Evolutionary conservation across 345 rosid species (phyloP).

Genomic region (Noccaea caerulescens): DNA sequence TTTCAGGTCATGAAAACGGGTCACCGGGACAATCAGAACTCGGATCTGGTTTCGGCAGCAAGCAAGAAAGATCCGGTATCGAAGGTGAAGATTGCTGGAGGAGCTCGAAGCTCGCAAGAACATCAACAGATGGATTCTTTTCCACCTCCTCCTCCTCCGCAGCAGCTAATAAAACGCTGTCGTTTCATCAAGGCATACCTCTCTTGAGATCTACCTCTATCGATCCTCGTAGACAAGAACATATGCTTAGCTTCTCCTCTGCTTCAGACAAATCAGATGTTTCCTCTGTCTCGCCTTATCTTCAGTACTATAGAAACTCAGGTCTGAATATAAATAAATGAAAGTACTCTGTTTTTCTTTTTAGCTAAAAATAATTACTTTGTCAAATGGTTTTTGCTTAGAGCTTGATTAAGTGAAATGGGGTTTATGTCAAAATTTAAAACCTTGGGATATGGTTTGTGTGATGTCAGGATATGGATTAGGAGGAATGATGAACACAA

Average conservation of each 20-base stretch:
- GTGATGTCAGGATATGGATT: constrained; percentile 49
- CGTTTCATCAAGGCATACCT: constrained; percentile 54
- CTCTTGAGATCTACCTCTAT: constrained; percentile 61
- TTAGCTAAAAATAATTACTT: background rate
- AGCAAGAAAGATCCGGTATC: constrained; percentile 55
- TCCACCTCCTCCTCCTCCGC: constrained; percentile 11
- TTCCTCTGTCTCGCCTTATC: constrained; percentile 42
- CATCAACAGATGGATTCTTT: constrained; percentile 44
- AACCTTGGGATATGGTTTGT: background rate
- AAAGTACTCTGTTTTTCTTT: constrained; percentile 4
- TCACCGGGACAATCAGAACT: constrained; percentile 44
- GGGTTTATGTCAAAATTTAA: background rate
- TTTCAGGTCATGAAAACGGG: constrained; percentile 51
- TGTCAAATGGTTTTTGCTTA: background rate
- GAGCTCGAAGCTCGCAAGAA: constrained; percentile 49
- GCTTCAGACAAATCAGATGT: constrained; percentile 52
- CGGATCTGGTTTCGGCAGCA: constrained; percentile 53
- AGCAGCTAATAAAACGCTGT: constrained; percentile 44
- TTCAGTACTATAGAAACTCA: constrained; percentile 51
- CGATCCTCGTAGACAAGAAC: constrained; percentile 49
- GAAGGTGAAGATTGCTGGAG: constrained; percentile 55
- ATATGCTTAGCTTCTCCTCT: constrained; percentile 65
- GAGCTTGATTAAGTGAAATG: background rate
- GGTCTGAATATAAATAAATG: constrained; percentile 40
- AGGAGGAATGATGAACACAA: constrained; percentile 55